phyloP scores from a whole-genome alignment of 2,329 filamentous ascomycete genomes.

The Colletotrichum kahawae region DNA sequence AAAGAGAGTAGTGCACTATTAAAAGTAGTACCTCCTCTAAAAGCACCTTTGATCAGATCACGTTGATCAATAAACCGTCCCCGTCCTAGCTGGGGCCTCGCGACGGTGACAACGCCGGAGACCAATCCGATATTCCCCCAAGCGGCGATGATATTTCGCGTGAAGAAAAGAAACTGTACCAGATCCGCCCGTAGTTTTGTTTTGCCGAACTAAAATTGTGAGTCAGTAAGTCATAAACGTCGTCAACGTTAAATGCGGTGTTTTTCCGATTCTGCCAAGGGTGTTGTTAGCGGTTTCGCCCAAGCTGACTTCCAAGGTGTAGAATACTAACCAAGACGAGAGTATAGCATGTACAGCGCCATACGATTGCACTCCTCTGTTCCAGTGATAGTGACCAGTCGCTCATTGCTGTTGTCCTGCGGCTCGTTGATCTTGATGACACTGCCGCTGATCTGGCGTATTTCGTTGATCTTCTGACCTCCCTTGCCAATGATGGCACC shows the following conservation, averaged over 20 bases:
- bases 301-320: slow-evolving; percentile 9
- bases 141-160: slow-evolving; percentile 15
- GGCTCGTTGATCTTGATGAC: slow-evolving; percentile 99
- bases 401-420: slow-evolving; percentile 98
- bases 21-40: slow-evolving; percentile 24
- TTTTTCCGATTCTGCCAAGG: slow-evolving; percentile 47
- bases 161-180: slow-evolving; percentile 21
- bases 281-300: slow-evolving; percentile 32
- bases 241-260: slow-evolving; percentile 42
- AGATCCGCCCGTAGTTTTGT: slow-evolving; percentile 20
- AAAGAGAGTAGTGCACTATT: slow-evolving; percentile 25
- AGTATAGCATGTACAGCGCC: slow-evolving; percentile 99
- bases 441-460: slow-evolving; percentile 93
- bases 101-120: slow-evolving; percentile 2
- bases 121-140: slow-evolving; percentile 15
- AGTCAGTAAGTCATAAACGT: slow-evolving; percentile 24
- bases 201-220: slow-evolving; percentile 24
- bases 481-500: slow-evolving; percentile 99
- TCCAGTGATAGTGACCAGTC: slow-evolving; percentile 94
- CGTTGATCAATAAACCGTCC: slow-evolving; percentile 13
- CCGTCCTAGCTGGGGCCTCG: slow-evolving; percentile 10
- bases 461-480: slow-evolving; percentile 99
- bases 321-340: slow-evolving; percentile 78
- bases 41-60: slow-evolving; percentile 21
- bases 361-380: slow-evolving; percentile 99